Base-by-base conservation (phyloP, 495 filamentous ascomycete species). In the Trichoderma orchidacearum region DNA sequence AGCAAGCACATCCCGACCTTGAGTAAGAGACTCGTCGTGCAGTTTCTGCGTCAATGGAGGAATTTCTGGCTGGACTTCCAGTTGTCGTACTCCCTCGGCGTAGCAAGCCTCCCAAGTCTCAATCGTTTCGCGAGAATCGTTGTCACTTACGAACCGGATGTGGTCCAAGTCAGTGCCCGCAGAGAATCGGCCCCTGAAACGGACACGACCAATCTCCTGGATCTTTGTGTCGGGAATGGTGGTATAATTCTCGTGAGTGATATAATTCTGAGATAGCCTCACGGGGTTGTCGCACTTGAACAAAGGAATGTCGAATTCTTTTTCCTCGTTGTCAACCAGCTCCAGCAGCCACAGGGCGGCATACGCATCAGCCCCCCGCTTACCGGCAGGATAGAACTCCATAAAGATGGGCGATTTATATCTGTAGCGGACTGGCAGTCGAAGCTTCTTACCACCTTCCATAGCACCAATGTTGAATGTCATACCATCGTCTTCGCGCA, bases 21-120 rank as follows among this genome's bases (percentile, higher is more conserved):
- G 74, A 1, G 82, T 82, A 28, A 96, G 70, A 8, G 85, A 89
- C 61, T 85, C 71, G 34, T 94, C 89, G 62, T 96, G 92, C 35
- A 95, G 73, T 61, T 82, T 72, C 58, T 82, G 77, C 1, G 90
- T 74, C 5, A 76, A 64, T 0, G 80, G 74, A 0, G 89, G 87
- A 1, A 95, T 68, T 58, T 88, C 84, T 30, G 79, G 78, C 1
- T 71, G 64, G 3, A 96, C 88, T 2, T 77, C 74, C 50, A 79
- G 78, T 0, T 72, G 70, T 7, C 92, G 80, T 0, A 95, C 86
- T 4, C 92, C 92, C 68, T 97, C 89, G 0, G 87, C 80, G 23
- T 82, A 76, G 63, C 91, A 96, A 0, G 89, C 89, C 68, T 95
- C 87, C 90, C 90, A 96, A 3, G 85, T 87, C 73, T 96, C 92